phyloP scores from a whole-genome alignment of 2,329 filamentous ascomycete genomes.

The Trichoderma citrinoviride region DNA sequence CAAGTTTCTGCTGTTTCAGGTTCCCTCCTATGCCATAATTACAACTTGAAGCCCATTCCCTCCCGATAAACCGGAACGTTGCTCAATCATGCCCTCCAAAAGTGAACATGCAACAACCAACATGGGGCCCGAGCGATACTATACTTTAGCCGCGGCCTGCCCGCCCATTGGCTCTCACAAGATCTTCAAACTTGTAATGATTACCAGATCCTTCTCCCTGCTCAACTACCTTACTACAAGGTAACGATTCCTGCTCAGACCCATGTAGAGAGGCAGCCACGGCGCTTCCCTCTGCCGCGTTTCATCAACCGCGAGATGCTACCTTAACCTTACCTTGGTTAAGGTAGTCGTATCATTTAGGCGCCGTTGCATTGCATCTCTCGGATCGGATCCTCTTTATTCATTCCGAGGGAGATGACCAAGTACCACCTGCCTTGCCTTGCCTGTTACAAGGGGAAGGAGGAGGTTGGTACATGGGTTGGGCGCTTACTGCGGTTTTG shows the following conservation, averaged over 20 bases:
- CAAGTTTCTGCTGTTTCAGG: no score
- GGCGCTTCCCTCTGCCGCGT: constrained; percentile 11
- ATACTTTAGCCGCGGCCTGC: no score
- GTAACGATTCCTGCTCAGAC: neutral
- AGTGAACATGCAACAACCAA: no score
- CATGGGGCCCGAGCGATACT: no score
- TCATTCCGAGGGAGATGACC: neutral
- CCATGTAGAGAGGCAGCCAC: neutral
- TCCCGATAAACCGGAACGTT: no score
- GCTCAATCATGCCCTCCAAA: no score
- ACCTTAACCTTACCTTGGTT: neutral
- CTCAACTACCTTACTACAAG: neutral
- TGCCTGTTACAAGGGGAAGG: no score
- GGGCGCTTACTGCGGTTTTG: constrained; percentile 6
- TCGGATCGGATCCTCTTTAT: neutral
- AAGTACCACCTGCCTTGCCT: no score
- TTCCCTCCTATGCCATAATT: no score
- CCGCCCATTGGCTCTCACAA: no score
- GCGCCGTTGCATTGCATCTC: constrained; percentile 7
- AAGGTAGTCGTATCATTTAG: neutral
- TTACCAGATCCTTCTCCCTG: neutral
- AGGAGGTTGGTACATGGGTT: neutral
- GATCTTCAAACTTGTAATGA: no score
- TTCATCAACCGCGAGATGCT: constrained; percentile 4
- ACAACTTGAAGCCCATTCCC: no score